Conservation (phyloP, 768 basidiomycete genomes). For the Lentinula guzmanii region DNA sequence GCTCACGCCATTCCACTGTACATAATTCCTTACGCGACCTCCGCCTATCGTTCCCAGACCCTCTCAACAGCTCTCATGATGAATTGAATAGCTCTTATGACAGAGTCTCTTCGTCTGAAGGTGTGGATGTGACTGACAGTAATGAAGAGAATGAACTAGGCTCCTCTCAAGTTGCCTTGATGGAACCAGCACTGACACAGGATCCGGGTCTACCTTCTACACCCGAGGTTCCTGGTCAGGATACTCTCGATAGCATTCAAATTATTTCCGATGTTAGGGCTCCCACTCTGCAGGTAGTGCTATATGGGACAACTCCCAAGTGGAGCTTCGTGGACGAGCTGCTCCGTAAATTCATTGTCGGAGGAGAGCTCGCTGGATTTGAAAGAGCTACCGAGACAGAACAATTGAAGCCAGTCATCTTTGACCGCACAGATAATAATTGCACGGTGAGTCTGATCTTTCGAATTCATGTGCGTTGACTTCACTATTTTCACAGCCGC, state of each 20-base stretch:
- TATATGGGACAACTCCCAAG: slow-evolving; percentile 67
- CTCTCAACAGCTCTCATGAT: slow-evolving; percentile 65
- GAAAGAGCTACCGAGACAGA: slow-evolving; percentile 18
- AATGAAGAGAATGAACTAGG: slow-evolving; percentile 15
- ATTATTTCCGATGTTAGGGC: background rate
- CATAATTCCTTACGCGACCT: slow-evolving; percentile 68
- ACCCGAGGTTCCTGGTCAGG: slow-evolving; percentile 27
- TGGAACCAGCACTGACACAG: slow-evolving; percentile 19
- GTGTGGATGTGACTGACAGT: slow-evolving; percentile 16
- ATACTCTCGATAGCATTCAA: slow-evolving; percentile 10
- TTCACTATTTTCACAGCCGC: slow-evolving; percentile 15
- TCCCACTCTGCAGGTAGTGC: slow-evolving; percentile 48
- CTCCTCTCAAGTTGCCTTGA: slow-evolving; percentile 15
- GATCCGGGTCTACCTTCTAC: slow-evolving; percentile 28
- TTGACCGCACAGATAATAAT: slow-evolving; percentile 30
- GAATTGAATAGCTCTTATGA: slow-evolving; percentile 58
- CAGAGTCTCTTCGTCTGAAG: slow-evolving; percentile 36
- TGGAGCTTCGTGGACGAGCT: slow-evolving; percentile 57
- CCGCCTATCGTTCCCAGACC: slow-evolving; percentile 79
- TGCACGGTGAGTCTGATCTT: slow-evolving; percentile 20
- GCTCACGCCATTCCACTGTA: slow-evolving; percentile 38
- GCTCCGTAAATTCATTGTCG: slow-evolving; percentile 45
- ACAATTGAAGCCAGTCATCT: slow-evolving; percentile 14
- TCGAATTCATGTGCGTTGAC: slow-evolving; percentile 29
- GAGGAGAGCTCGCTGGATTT: slow-evolving; percentile 8